These are phyloP conservation scores for Wickerhamiella kurtzmanii DNA, from an alignment of 805 yeast genomes.

Conservation along the genomic window DNA sequence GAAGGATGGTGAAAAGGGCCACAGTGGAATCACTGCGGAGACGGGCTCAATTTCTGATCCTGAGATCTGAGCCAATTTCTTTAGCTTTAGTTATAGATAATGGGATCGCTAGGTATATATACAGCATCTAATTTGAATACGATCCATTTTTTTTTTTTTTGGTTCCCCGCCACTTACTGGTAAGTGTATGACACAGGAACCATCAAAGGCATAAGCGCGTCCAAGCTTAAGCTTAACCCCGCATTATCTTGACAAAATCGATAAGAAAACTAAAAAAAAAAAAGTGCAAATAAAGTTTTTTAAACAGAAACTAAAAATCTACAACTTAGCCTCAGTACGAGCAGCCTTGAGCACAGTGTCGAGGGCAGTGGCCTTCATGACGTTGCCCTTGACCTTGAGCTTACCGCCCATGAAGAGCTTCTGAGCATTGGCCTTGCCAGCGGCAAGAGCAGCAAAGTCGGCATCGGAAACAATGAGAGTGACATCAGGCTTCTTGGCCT, in stretches of 20 bases:
- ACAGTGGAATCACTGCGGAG: not conserved
- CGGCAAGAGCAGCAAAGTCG: constrained; percentile 56
- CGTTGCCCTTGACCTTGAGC: constrained; percentile 77
- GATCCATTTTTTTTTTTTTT: too few relatives aligned
- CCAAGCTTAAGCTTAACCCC: too few relatives aligned
- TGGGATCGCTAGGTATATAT: too few relatives aligned
- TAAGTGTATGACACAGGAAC: too few relatives aligned
- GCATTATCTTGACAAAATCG: too few relatives aligned
- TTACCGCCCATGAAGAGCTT: constrained; percentile 73
- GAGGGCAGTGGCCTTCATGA: constrained; percentile 75
- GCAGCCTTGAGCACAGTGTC: constrained; percentile 53
- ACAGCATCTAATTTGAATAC: too few relatives aligned
- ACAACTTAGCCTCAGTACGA: constrained; percentile 35
- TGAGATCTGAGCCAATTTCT: too few relatives aligned
- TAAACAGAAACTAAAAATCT: constrained; percentile 6
- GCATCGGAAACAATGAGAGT: constrained; percentile 51
- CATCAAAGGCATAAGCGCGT: too few relatives aligned
- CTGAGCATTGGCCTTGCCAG: constrained; percentile 75
- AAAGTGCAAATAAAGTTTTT: not conserved
- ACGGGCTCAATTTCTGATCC: not conserved
- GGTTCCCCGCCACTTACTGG: too few relatives aligned
- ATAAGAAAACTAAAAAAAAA: too few relatives aligned
- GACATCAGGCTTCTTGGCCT: constrained; percentile 39
- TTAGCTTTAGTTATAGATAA: too few relatives aligned
- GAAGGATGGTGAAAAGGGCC: not conserved